Base-by-base conservation (phyloP, 345 rosid species). In the Pugionium cornutum region DNA sequence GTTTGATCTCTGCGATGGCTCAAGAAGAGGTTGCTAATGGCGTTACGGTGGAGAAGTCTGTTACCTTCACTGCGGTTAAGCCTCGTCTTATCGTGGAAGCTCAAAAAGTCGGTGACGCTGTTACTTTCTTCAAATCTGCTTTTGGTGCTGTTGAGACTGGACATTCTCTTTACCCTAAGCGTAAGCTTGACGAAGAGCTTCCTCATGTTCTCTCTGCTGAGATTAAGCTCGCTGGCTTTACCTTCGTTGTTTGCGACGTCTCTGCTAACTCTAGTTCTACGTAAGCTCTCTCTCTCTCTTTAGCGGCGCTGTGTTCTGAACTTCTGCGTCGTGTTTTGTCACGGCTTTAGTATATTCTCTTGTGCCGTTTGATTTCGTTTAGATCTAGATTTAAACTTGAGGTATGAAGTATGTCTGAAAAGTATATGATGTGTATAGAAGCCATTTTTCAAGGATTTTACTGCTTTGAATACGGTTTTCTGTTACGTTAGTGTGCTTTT, bases 151-250 rank as follows among this genome's bases (percentile, higher is more conserved):
- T 73, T 32, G 96, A 90, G 80, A 58, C 73, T 27, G 75, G 79
- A 36, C 90, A 92, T 43, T 72, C 83, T 26, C 64, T 84, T 56
- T 77, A 84, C 68, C 84, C 92, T 29, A 88, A 94, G 83, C 97
- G 97, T 41, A 94, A 90, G 80, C 90, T 91, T 4, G 97, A 88
- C 8, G 91, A 88, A 83, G 97, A 90, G 78, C 77, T 82, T 51
- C 99, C 97, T 74, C 92, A 84, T 60, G 75, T 92, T 49, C 76
- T 86, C 64, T 83, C 86, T 10, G 82, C 92, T 64, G 83, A 86
- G 75, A 84, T 94, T 8, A 69, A 69, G 51, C 77, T 94, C 51
- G 96, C 78, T 45, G 95, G 96, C 35, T 51, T 78, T 33, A 73
- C 83, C 62, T 26, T 88, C 54, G 64, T 90, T 11, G 80, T 94